phyloP scores from a whole-genome alignment of 2,329 filamentous ascomycete species.

The Parastagonospora nodorum region DNA sequence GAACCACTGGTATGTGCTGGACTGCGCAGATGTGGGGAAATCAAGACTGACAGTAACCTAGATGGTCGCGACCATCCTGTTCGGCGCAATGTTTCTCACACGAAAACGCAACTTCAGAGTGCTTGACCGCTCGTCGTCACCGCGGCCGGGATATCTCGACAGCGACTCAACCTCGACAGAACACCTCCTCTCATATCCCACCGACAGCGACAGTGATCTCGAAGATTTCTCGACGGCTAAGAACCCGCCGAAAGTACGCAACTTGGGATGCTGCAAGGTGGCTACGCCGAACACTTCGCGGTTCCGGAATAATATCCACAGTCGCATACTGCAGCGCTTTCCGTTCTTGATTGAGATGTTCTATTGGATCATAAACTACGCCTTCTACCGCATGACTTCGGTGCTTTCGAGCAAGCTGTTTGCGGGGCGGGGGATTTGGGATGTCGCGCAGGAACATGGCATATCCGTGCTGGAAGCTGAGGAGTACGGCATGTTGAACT shows the following conservation, averaged over 20 bases:
- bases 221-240: conserved; percentile 44
- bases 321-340: conserved; percentile 67
- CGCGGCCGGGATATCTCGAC: conserved; percentile 42
- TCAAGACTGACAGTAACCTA: conserved; percentile 24
- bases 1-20: conserved; percentile 44
- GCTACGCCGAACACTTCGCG: conserved; percentile 64
- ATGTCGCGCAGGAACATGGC: conserved; percentile 61
- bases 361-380: conserved; percentile 71
- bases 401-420: conserved; percentile 58
- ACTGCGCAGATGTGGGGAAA: neutral
- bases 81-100: conserved; percentile 56
- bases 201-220: conserved; percentile 46
- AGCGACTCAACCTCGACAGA: conserved; percentile 46
- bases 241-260: conserved; percentile 56
- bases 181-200: conserved; percentile 45
- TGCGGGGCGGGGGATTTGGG: conserved; percentile 59
- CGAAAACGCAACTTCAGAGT: conserved; percentile 53
- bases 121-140: conserved; percentile 36
- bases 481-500: conserved; percentile 55
- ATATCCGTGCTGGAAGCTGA: conserved; percentile 62
- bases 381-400: conserved; percentile 66
- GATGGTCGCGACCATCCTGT: conserved; percentile 58
- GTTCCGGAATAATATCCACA: conserved; percentile 66
- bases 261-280: conserved; percentile 57
- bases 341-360: conserved; percentile 76